phyloP scores from a whole-genome alignment of 768 basidiomycete species.

The Suillus hirtellus region DNA sequence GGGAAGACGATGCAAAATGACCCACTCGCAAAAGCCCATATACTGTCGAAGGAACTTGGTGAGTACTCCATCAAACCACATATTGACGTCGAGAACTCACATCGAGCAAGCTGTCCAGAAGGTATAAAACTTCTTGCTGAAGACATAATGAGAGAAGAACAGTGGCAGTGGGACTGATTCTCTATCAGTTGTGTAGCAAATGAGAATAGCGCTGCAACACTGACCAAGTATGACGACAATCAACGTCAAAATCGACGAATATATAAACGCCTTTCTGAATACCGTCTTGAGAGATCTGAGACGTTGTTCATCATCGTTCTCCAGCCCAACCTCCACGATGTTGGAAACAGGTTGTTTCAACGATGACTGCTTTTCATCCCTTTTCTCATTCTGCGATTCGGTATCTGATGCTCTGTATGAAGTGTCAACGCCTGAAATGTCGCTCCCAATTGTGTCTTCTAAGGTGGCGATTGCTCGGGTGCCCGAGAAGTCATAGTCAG shows the following conservation, averaged over 20 bases:
- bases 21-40: slow-evolving; percentile 38
- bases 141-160: slow-evolving; percentile 41
- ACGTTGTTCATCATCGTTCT: slow-evolving; percentile 12
- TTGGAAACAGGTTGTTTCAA: background rate
- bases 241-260: slow-evolving; percentile 33
- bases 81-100: slow-evolving; percentile 22
- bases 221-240: slow-evolving; percentile 38
- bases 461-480: slow-evolving; percentile 37
- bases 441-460: slow-evolving; percentile 16
- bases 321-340: slow-evolving; percentile 5
- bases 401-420: slow-evolving; percentile 12
- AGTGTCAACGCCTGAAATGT: background rate
- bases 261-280: slow-evolving; percentile 36
- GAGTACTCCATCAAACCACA: background rate
- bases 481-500: slow-evolving; percentile 39
- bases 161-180: slow-evolving; percentile 37
- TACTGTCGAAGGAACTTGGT: slow-evolving; percentile 23
- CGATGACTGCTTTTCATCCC: slow-evolving; percentile 3
- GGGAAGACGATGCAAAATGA: slow-evolving; percentile 40
- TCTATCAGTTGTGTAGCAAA: slow-evolving; percentile 4
- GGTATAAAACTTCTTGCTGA: slow-evolving; percentile 35
- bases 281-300: slow-evolving; percentile 25
- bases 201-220: slow-evolving; percentile 4
- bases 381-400: slow-evolving; percentile 18
- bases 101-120: slow-evolving; percentile 43